Evolutionary conservation across 208 protist genomes (phyloP).

Genomic region (Naegleria lovaniensis): DNA sequence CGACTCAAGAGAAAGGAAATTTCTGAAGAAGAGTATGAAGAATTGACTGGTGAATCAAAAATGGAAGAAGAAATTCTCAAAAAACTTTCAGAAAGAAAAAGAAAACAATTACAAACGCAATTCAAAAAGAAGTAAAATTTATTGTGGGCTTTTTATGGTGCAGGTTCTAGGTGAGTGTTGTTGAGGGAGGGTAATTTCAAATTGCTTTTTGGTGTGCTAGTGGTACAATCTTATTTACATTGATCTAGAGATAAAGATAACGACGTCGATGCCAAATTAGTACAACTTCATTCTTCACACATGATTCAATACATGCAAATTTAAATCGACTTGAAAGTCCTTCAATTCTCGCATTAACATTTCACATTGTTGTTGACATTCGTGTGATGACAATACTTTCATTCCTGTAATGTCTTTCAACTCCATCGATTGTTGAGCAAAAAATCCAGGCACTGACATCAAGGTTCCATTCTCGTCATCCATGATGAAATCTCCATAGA

Average conservation of each 20-base stretch:
- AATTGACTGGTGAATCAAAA: neutral
- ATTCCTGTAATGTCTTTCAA: neutral
- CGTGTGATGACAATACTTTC: neutral
- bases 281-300: too few relatives aligned
- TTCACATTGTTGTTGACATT: neutral
- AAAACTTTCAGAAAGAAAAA: neutral
- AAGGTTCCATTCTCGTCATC: neutral
- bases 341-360: neutral
- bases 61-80: neutral
- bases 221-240: too few relatives aligned
- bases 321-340: neutral
- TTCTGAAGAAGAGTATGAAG: neutral
- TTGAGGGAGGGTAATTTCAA: neutral
- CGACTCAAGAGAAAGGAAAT: slow-evolving; percentile 17
- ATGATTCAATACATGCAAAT: too few relatives aligned
- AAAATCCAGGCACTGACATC: neutral
- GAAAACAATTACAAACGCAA: neutral
- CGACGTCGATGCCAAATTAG: too few relatives aligned
- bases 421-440: neutral
- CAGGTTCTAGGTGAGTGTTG: neutral
- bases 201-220: neutral
- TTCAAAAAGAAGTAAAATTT: neutral
- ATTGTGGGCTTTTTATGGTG: neutral
- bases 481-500: neutral
- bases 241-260: too few relatives aligned